Conservation (phyloP, 164 flowering plant genomes). For the Vitis riparia region DNA sequence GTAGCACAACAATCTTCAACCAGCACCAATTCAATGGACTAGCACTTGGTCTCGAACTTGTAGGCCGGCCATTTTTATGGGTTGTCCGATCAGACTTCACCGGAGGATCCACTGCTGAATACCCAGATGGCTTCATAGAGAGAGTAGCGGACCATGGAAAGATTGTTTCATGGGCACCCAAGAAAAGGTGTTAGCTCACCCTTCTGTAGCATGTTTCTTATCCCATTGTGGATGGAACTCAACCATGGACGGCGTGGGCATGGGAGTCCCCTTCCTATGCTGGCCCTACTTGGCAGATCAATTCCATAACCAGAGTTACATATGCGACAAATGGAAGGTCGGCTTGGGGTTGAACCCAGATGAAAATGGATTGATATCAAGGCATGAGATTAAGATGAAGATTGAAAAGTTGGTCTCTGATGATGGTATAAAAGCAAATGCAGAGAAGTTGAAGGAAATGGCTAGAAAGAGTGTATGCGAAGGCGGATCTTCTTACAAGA, state of each 20-base stretch:
- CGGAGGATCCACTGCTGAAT: not conserved
- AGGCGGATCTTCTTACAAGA: slow-evolving; percentile 20
- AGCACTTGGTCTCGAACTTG: slow-evolving; percentile 30
- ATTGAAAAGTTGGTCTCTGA: not conserved
- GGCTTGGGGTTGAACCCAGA: slow-evolving; percentile 1
- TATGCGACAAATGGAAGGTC: slow-evolving; percentile 2
- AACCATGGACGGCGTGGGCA: slow-evolving; percentile 20
- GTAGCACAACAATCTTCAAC: too few species aligned
- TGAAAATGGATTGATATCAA: not conserved
- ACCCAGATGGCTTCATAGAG: slow-evolving; percentile 24
- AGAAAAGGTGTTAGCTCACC: slow-evolving; percentile 26
- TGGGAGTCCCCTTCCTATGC: slow-evolving; percentile 5
- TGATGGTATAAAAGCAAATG: slow-evolving; percentile 15
- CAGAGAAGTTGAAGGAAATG: slow-evolving; percentile 17
- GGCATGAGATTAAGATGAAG: not conserved
- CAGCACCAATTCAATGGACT: too few species aligned
- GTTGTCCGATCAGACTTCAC: slow-evolving; percentile 27
- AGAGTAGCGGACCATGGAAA: not conserved
- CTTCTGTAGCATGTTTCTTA: slow-evolving; percentile 26
- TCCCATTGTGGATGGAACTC: slow-evolving; percentile 37
- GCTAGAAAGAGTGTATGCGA: slow-evolving; percentile 11
- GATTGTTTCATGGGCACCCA: slow-evolving; percentile 19
- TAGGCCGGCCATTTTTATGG: slow-evolving; percentile 36
- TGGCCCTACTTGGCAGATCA: slow-evolving; percentile 6
- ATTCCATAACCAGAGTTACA: not conserved